Evolutionary conservation across 2,329 filamentous ascomycete genomes (phyloP).

Genomic region (Neoascochyta sp.): DNA sequence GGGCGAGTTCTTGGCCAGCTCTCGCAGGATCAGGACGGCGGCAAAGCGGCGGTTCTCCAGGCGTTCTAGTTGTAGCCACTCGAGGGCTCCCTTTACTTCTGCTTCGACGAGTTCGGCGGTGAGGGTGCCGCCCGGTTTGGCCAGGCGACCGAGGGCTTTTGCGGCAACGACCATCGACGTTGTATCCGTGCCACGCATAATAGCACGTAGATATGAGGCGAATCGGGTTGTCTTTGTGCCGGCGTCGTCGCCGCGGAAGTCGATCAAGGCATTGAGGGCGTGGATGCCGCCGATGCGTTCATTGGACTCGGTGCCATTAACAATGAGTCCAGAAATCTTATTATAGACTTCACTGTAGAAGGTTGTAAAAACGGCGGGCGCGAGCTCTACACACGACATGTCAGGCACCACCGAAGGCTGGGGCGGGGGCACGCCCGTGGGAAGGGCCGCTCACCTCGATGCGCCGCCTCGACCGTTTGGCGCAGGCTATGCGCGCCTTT

Average conservation of each 20-base stretch:
- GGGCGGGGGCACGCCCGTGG: slow-evolving; percentile 8
- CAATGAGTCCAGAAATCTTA: slow-evolving; percentile 68
- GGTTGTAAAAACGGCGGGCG: slow-evolving; percentile 70
- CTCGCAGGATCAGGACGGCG: slow-evolving; percentile 83
- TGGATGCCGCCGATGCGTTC: slow-evolving; percentile 90
- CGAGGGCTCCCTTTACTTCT: slow-evolving; percentile 91
- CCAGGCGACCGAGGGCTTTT: slow-evolving; percentile 82
- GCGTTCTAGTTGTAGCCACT: slow-evolving; percentile 94
- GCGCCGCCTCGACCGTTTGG: slow-evolving; percentile 43
- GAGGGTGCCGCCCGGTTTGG: slow-evolving; percentile 85
- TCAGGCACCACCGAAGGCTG: slow-evolving; percentile 15
- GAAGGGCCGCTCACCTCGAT: slow-evolving; percentile 41
- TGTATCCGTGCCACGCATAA: slow-evolving; percentile 86
- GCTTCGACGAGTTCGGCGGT: slow-evolving; percentile 95
- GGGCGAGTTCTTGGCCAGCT: slow-evolving; percentile 86
- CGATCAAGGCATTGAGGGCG: slow-evolving; percentile 86
- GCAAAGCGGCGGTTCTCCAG: slow-evolving; percentile 92
- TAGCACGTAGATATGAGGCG: slow-evolving; percentile 80
- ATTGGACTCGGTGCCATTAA: slow-evolving; percentile 78
- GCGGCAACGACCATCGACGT: slow-evolving; percentile 88
- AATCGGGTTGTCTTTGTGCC: slow-evolving; percentile 93
- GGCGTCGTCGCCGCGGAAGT: slow-evolving; percentile 92
- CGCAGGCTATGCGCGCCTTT: slow-evolving; percentile 44
- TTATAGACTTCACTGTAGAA: slow-evolving; percentile 65
- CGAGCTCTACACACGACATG: slow-evolving; percentile 63